These are phyloP conservation scores for Trypanosoma vivax DNA, from an alignment of 208 protist species.

Conservation along the genomic window DNA sequence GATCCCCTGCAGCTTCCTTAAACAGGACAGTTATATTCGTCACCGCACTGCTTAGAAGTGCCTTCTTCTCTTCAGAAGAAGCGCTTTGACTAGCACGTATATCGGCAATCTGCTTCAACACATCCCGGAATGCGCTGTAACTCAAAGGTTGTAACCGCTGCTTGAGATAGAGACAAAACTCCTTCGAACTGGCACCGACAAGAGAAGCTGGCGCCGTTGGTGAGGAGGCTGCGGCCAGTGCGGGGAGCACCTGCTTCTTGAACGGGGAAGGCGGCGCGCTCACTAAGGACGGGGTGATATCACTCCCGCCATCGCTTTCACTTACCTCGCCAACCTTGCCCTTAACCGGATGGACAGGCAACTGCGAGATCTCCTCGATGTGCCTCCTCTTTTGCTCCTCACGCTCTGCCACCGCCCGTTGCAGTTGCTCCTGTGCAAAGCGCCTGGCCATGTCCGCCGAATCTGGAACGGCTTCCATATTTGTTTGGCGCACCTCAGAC, in stretches of 20 bases:
- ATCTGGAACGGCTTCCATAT: constrained; percentile 6
- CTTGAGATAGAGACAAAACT: constrained; percentile 84
- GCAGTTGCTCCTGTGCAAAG: constrained; percentile 23
- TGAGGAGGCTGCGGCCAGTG: not conserved
- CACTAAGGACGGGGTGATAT: not conserved
- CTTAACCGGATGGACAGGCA: not conserved
- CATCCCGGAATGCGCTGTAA: constrained; percentile 57
- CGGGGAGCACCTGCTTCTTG: constrained; percentile 16
- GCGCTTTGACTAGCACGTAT: constrained; percentile 6
- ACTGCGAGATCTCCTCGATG: constrained; percentile 6
- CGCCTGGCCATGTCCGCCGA: constrained; percentile 19
- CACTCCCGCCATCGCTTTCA: not conserved
- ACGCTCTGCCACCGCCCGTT: not conserved
- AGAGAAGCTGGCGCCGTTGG: not conserved
- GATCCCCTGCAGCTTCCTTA: constrained; percentile 27
- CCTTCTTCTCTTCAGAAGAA: constrained; percentile 12
- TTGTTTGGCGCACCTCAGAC: not conserved
- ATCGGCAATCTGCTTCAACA: constrained; percentile 46
- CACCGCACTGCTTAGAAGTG: constrained; percentile 18
- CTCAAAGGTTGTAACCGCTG: constrained; percentile 27
- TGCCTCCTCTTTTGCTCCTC: constrained; percentile 3
- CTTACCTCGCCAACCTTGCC: not conserved
- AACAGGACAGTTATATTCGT: constrained; percentile 30
- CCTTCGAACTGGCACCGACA: constrained; percentile 50
- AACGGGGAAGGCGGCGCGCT: constrained; percentile 1